Conservation (phyloP, 306 rosid species). For the Trichosanthes truncata region DNA sequence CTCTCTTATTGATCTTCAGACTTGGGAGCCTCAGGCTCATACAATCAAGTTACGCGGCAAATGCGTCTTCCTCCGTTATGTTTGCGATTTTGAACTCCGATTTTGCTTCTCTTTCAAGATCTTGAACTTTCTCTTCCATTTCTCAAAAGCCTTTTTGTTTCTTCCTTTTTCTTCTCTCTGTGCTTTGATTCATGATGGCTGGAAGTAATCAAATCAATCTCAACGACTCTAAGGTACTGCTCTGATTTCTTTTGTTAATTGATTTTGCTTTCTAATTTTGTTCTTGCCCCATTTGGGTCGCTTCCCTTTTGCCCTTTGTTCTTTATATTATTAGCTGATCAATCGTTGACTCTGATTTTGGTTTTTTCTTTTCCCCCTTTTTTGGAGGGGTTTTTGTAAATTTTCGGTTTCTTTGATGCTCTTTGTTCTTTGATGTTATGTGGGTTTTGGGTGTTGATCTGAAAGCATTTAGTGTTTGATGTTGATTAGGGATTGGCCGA, state of each 20-base stretch:
- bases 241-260: not conserved
- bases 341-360: conserved; percentile 6
- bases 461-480: not conserved
- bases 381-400: not conserved
- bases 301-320: not conserved
- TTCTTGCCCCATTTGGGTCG: not conserved
- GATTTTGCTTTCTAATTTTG: not conserved
- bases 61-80: not conserved
- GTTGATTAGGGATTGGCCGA: not conserved
- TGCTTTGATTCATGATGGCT: conserved; percentile 34
- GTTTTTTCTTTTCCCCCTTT: not conserved
- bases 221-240: conserved; percentile 56
- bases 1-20: not conserved
- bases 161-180: not conserved
- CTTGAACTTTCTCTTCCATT: not conserved
- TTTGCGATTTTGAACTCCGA: conserved; percentile 16
- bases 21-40: not conserved
- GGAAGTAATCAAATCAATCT: conserved; percentile 56
- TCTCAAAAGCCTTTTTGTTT: not conserved
- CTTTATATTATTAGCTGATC: not conserved
- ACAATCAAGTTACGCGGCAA: conserved; percentile 4
- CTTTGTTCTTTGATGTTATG: not conserved
- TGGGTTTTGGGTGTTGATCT: not conserved
- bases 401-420: not conserved
- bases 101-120: conserved; percentile 7